Base-by-base conservation (phyloP, 805 yeast species). In the Cyberlindnera samutprakarnensis region DNA sequence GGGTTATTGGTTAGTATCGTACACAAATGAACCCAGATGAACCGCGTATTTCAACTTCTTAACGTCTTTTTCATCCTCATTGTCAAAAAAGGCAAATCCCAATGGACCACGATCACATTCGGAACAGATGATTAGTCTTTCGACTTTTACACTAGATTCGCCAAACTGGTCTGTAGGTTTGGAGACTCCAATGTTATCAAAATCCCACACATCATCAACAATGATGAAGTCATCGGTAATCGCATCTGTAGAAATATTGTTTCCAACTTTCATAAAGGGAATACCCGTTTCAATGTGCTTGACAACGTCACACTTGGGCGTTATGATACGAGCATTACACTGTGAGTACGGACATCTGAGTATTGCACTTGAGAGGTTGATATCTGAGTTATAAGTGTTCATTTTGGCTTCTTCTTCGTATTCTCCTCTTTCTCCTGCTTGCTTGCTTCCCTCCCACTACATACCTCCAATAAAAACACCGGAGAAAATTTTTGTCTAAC, bases 41-140 rank as follows among this genome's bases (percentile, higher is more conserved):
- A 75, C 46, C 30, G 63, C 66, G 38, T 70, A 68, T 7, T 53
- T 50, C 31, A 71, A 53, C 26, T 62, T 52, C 37, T 62, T 57
- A 8, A 57, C 60, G 18, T 64, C 64, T 7, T 49, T 51, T 11
- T 39, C 33, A 6, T 40, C 43, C 8, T 35, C 38, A 2, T 43
- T 42, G 11, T 22, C 27, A 22, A 18, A 63, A 6, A 68, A 78
- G 18, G 75, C 86, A 58, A 68, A 77, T 14, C 94, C 94, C 14
- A 82, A 45, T 0, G 90, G 90, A 0, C 94, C 94, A 36, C 67
- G 63, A 43, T 81, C 88, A 57, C 94, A 82, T 38, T 78, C 87
- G 5, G 86, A 73, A 51, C 94, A 82, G 3, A 76, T 66, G 25
- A 82, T 53, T 28, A 74, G 62, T 32, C 86, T 59, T 28, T 68